phyloP scores from a whole-genome alignment of 768 basidiomycete genomes.

The Russula brevipes region DNA sequence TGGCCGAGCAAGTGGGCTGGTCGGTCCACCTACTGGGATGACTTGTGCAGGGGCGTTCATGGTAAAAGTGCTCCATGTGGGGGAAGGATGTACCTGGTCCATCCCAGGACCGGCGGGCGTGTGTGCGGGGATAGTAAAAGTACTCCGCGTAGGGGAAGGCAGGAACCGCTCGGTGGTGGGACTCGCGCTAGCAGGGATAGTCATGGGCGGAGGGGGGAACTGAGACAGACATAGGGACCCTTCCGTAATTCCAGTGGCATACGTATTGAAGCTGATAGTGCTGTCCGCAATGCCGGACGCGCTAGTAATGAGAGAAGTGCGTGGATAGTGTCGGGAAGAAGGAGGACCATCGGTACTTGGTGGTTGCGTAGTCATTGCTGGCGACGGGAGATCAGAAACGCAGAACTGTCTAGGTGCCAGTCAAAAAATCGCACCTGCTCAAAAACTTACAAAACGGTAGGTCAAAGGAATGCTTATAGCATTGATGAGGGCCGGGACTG shows the following conservation, averaged over 20 bases:
- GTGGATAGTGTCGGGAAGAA: conserved; percentile 32
- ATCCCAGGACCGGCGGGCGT: conserved; percentile 30
- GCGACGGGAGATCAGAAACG: not conserved
- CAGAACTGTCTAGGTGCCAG: not conserved
- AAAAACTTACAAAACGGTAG: not conserved
- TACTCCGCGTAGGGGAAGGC: conserved; percentile 22
- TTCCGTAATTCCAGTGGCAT: conserved; percentile 31
- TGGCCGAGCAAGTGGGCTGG: not conserved
- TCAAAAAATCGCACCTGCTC: not conserved
- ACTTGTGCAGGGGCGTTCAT: conserved; percentile 19
- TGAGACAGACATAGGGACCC: conserved; percentile 40
- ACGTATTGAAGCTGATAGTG: conserved; percentile 43
- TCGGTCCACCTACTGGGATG: conserved; percentile 24
- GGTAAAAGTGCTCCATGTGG: conserved; percentile 15
- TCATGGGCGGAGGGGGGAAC: conserved; percentile 50
- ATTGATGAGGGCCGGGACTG: not conserved
- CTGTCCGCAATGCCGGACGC: conserved; percentile 55
- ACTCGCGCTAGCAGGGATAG: conserved; percentile 33
- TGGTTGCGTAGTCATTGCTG: conserved; percentile 14
- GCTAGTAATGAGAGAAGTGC: conserved; percentile 45
- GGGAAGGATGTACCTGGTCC: conserved; percentile 27
- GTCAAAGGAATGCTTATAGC: not conserved
- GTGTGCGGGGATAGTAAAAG: conserved; percentile 7
- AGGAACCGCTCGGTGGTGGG: conserved; percentile 30
- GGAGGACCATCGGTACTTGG: not conserved